These are phyloP conservation scores for Aspergillus nanangensis DNA, from an alignment of 495 filamentous ascomycete species.

Conservation along the genomic window DNA sequence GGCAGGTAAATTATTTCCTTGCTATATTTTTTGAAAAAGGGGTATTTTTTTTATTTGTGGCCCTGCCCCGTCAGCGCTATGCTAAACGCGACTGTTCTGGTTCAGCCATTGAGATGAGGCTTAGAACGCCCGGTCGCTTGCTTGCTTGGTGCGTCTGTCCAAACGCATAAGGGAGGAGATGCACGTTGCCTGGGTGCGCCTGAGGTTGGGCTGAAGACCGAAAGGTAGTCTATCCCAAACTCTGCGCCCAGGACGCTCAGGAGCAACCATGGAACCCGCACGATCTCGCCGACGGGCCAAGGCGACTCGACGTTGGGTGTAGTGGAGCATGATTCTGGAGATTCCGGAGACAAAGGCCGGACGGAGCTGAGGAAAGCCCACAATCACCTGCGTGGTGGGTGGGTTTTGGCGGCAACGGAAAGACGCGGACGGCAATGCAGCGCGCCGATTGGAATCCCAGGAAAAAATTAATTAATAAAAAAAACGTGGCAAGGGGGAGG, in stretches of 20 bases:
- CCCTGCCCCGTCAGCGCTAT: slow-evolving; percentile 5
- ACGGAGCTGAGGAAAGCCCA: slow-evolving; percentile 1
- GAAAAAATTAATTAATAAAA: slow-evolving; percentile 5
- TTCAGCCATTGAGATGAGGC: neutral
- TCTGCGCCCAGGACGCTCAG: neutral
- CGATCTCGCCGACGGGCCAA: slow-evolving; percentile 10
- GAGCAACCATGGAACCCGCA: slow-evolving; percentile 4
- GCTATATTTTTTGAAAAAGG: neutral
- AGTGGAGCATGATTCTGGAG: slow-evolving; percentile 11
- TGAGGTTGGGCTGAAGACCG: slow-evolving; percentile 2
- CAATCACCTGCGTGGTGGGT: slow-evolving; percentile 15
- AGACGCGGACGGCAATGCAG: slow-evolving; percentile 40
- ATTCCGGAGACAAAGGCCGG: slow-evolving; percentile 11
- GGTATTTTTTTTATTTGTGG: slow-evolving; percentile 13
- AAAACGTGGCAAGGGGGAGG: slow-evolving; percentile 35
- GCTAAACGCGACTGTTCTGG: slow-evolving; percentile 2
- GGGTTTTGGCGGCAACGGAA: slow-evolving; percentile 34
- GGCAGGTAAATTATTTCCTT: slow-evolving; percentile 1
- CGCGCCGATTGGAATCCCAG: slow-evolving; percentile 28
- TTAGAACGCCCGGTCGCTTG: neutral
- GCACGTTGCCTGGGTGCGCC: slow-evolving; percentile 8
- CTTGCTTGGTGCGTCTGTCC: neutral
- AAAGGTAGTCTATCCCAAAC: neutral
- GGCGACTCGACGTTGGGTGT: slow-evolving; percentile 9
- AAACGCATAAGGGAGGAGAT: neutral